A percentile compares a stretch with the other conserved stretches of the same genome.
Conservation (phyloP, 495 filamentous ascomycete species). For the Aspergillus biplanus region DNA sequence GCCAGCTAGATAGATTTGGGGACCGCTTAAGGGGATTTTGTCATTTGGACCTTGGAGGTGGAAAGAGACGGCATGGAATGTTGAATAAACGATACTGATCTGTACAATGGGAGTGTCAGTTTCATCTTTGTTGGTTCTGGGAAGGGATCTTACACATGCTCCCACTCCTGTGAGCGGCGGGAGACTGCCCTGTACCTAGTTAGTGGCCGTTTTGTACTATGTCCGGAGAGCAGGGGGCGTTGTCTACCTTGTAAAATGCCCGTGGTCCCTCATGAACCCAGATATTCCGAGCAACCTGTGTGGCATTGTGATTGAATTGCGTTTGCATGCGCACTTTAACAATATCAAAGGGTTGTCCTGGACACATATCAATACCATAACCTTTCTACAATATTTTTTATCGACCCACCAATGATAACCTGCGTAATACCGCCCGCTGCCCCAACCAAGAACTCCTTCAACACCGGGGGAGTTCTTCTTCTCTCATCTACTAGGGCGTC, state of each 20-base stretch:
- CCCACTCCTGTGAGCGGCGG: conserved; percentile 84
- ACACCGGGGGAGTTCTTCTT: not conserved
- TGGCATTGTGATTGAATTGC: conserved; percentile 64
- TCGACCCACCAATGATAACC: conserved; percentile 66
- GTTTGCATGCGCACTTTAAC: conserved; percentile 90
- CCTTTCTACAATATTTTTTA: not conserved
- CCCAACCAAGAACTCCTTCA: conserved; percentile 79
- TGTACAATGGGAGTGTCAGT: not conserved
- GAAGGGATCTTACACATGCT: conserved; percentile 64
- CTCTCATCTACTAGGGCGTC: not conserved
- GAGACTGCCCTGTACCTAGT: conserved; percentile 59
- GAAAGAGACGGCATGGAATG: conserved; percentile 77
- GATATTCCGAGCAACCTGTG: conserved; percentile 69
- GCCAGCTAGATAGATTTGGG: conserved; percentile 77
- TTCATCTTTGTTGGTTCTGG: too few species aligned
- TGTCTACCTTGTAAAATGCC: conserved; percentile 67
- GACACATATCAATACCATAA: not conserved
- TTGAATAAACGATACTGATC: conserved; percentile 79
- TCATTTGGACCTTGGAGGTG: conserved; percentile 2
- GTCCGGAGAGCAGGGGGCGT: not conserved
- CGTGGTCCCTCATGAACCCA: conserved; percentile 67
- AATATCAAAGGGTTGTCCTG: conserved; percentile 89
- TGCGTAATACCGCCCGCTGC: conserved; percentile 82
- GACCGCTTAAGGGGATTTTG: conserved; percentile 54
- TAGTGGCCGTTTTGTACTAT: not conserved